These are phyloP conservation scores for Claviceps sp. DNA, from an alignment of 2,329 filamentous ascomycete species.

Conservation along the genomic window DNA sequence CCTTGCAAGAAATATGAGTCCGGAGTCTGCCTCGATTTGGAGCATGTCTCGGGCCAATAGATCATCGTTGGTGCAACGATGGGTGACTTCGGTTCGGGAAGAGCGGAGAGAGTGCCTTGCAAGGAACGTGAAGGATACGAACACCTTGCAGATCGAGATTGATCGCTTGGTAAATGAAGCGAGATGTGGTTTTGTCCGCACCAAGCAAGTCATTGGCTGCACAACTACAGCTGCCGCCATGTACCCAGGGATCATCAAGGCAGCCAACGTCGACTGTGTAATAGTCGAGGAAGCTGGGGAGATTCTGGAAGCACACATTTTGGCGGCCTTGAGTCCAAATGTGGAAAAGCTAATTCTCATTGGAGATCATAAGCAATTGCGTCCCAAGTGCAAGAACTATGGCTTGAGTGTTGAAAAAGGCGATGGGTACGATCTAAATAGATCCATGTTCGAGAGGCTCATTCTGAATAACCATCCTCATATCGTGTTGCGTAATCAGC, in stretches of 20 bases:
- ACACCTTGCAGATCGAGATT: constrained; percentile 12
- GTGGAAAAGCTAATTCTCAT: constrained; percentile 56
- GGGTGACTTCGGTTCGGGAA: background rate
- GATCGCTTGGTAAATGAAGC: constrained; percentile 29
- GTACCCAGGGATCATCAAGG: constrained; percentile 38
- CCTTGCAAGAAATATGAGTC: background rate
- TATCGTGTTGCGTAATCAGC: constrained; percentile 44
- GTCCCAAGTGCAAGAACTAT: constrained; percentile 53
- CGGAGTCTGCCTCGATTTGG: background rate
- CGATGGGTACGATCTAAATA: constrained; percentile 51
- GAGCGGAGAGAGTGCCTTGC: background rate
- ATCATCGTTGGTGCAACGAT: background rate
- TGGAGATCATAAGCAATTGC: constrained; percentile 60
- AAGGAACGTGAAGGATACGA: background rate
- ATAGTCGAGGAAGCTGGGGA: constrained; percentile 63
- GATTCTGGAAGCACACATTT: constrained; percentile 50
- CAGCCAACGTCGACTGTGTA: constrained; percentile 43
- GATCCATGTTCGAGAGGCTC: constrained; percentile 56
- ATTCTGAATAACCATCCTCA: constrained; percentile 41
- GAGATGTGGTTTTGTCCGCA: constrained; percentile 29
- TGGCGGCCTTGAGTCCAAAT: constrained; percentile 41
- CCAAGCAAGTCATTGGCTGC: constrained; percentile 50
- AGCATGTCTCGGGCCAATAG: background rate
- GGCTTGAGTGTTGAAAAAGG: constrained; percentile 48
- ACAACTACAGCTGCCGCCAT: constrained; percentile 60